Conservation (phyloP, 2,329 filamentous ascomycete genomes). For the Eurotiales sp. region DNA sequence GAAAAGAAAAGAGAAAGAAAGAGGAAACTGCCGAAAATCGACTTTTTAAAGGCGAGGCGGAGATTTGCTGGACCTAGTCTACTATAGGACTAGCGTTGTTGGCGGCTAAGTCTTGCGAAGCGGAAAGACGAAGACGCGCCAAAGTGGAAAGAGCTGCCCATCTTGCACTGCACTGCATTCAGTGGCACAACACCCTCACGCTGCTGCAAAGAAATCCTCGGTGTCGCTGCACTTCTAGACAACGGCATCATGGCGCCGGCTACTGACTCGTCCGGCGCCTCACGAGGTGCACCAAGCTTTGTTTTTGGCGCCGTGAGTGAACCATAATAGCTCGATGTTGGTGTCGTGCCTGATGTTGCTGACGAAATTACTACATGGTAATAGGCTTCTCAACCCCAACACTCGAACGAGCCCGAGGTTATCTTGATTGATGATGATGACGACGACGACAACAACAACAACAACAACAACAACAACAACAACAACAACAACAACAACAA, state of each 20-base stretch:
- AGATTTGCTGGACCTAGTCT: slow-evolving; percentile 26
- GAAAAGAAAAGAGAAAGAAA: slow-evolving; percentile 49
- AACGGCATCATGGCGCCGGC: slow-evolving; percentile 35
- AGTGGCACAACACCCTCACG: background rate
- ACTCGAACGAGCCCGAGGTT: slow-evolving; percentile 30
- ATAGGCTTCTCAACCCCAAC: slow-evolving; percentile 20
- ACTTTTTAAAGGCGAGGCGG: slow-evolving; percentile 23
- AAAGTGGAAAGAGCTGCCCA: slow-evolving; percentile 10
- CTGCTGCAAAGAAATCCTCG: background rate
- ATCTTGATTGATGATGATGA: slow-evolving; percentile 37
- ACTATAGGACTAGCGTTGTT: slow-evolving; percentile 25
- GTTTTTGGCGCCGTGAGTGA: slow-evolving; percentile 25
- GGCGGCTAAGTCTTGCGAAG: too few relatives aligned
- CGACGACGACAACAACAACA: slow-evolving; percentile 24
- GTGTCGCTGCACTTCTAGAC: background rate
- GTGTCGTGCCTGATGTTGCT: slow-evolving; percentile 15
- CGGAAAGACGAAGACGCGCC: slow-evolving; percentile 26
- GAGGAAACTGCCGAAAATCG: slow-evolving; percentile 27
- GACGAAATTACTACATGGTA: slow-evolving; percentile 5
- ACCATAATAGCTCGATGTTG: slow-evolving; percentile 3
- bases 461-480: slow-evolving; percentile 22
- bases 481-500: slow-evolving; percentile 29
- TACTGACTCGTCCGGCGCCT: slow-evolving; percentile 30
- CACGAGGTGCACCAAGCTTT: slow-evolving; percentile 21
- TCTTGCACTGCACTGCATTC: background rate